phyloP scores from a whole-genome alignment of 2,329 filamentous ascomycete genomes.

The Pestalotiopsis sp. region DNA sequence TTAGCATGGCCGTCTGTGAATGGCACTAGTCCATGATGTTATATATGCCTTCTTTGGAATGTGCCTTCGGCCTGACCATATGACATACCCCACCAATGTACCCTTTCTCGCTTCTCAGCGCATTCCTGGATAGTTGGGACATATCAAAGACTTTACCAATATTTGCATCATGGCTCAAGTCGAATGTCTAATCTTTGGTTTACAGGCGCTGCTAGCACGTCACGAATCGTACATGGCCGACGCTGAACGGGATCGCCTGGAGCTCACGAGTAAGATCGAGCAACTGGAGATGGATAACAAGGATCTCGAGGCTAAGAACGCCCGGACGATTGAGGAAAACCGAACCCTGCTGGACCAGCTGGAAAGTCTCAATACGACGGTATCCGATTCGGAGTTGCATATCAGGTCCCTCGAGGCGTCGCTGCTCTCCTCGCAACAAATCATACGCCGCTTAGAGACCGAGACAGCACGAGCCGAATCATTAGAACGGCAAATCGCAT shows the following conservation, averaged over 20 bases:
- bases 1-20: background rate
- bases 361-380: conserved; percentile 77
- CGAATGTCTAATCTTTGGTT: conserved; percentile 68
- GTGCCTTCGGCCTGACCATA: background rate
- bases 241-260: conserved; percentile 79
- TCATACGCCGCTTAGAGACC: conserved; percentile 71
- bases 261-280: conserved; percentile 72
- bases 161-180: conserved; percentile 23
- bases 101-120: conserved; percentile 19
- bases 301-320: conserved; percentile 75
- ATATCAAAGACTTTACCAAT: background rate
- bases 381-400: conserved; percentile 76
- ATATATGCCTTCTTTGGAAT: conserved; percentile 2
- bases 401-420: conserved; percentile 76
- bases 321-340: conserved; percentile 79
- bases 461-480: conserved; percentile 74
- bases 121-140: conserved; percentile 8
- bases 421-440: conserved; percentile 74
- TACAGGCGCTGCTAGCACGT: conserved; percentile 85
- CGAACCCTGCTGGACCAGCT: conserved; percentile 78
- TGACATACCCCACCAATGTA: background rate
- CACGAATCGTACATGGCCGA: conserved; percentile 95
- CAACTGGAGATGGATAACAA: conserved; percentile 74
- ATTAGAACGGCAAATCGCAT: conserved; percentile 76
- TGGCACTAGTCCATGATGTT: background rate